Percentiles rank a stretch among this genome's conserved stretches.
Evolutionary conservation across 208 protist species (phyloP).

Genomic region (Leishmania gerbilli): DNA sequence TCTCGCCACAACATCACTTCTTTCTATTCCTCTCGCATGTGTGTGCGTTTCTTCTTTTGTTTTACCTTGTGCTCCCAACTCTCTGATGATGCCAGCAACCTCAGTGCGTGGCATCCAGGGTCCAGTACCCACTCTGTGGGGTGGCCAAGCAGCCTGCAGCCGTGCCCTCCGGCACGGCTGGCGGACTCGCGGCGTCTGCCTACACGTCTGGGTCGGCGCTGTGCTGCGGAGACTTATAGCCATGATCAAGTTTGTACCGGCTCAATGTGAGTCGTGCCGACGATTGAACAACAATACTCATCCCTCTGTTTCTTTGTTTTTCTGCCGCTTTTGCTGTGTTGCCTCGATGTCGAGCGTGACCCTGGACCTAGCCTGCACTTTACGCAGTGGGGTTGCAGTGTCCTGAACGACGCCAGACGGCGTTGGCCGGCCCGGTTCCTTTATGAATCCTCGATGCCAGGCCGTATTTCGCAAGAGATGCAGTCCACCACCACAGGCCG

Average conservation of each 20-base stretch:
- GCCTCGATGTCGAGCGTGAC: background rate
- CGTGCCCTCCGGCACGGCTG: background rate
- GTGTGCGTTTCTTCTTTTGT: background rate
- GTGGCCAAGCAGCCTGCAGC: background rate
- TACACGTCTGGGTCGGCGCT: background rate
- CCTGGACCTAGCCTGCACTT: background rate
- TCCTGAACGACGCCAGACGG: background rate
- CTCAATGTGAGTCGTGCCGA: background rate
- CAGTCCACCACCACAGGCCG: background rate
- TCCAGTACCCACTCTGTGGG: background rate
- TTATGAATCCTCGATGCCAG: background rate
- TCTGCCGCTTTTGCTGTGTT: background rate
- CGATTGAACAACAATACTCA: background rate
- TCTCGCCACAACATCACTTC: background rate
- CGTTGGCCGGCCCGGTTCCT: background rate
- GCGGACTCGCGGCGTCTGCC: background rate
- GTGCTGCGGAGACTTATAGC: background rate
- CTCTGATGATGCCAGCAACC: background rate
- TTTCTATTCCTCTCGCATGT: background rate
- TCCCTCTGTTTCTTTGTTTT: background rate
- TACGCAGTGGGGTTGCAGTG: background rate
- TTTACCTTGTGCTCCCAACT: too few species aligned
- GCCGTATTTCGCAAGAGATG: too few species aligned
- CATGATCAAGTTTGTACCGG: background rate
- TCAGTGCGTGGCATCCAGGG: background rate